Conservation (phyloP, 176 grass and related monocot genomes). For the Oropetium thomaeum region DNA sequence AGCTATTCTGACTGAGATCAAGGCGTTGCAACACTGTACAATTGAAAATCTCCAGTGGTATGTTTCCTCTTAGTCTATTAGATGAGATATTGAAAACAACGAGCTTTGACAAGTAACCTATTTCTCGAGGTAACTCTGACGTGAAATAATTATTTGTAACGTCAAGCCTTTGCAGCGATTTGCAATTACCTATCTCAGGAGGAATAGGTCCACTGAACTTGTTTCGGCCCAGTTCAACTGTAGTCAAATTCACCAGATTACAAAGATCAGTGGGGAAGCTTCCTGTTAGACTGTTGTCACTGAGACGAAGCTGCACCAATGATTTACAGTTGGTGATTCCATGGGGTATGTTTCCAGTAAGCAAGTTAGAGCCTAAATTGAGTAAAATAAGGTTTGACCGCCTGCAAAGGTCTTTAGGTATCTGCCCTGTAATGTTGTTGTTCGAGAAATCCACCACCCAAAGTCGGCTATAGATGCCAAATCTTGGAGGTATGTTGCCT, state of each 20-base stretch:
- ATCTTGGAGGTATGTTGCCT: slow-evolving; percentile 73
- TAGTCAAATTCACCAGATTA: slow-evolving; percentile 74
- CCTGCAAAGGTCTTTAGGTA: slow-evolving; percentile 77
- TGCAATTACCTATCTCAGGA: slow-evolving; percentile 75
- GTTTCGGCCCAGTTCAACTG: slow-evolving; percentile 80
- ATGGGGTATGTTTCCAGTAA: slow-evolving; percentile 84
- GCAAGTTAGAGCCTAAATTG: slow-evolving; percentile 75
- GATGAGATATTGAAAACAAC: slow-evolving; percentile 97
- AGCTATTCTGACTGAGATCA: slow-evolving; percentile 90
- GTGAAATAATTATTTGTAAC: slow-evolving; percentile 92
- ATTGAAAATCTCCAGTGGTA: slow-evolving; percentile 84
- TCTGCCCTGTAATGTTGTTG: slow-evolving; percentile 78
- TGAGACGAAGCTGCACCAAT: slow-evolving; percentile 82
- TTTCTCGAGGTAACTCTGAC: slow-evolving; percentile 73
- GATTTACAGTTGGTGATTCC: slow-evolving; percentile 79
- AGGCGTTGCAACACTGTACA: slow-evolving; percentile 87
- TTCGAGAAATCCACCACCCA: slow-evolving; percentile 99
- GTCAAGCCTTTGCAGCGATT: slow-evolving; percentile 68
- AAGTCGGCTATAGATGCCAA: slow-evolving; percentile 78
- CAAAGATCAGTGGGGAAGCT: slow-evolving; percentile 89
- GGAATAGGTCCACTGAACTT: slow-evolving; percentile 90
- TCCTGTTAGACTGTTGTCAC: slow-evolving; percentile 78
- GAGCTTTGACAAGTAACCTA: slow-evolving; percentile 68
- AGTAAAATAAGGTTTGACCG: slow-evolving; percentile 92
- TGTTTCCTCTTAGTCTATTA: slow-evolving; percentile 72